Evolutionary conservation across 2,329 filamentous ascomycete species (phyloP).

Genomic region (Alternaria hordeiaustralica): DNA sequence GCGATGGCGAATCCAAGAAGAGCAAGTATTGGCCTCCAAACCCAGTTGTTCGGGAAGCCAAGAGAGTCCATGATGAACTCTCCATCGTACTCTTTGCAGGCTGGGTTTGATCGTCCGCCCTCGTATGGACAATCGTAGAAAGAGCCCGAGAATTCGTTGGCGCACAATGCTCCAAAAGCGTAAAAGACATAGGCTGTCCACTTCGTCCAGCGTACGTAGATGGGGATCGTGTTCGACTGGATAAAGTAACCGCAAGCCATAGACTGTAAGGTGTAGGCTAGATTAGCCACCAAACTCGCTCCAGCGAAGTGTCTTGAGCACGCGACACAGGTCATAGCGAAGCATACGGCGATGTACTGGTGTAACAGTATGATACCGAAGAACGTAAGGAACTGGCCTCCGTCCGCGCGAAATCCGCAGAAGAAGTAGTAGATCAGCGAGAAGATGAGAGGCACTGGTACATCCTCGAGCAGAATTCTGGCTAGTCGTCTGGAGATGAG

Average conservation of each 20-base stretch:
- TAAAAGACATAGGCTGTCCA: slow-evolving; percentile 72
- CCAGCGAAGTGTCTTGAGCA: slow-evolving; percentile 71
- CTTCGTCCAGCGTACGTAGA: slow-evolving; percentile 82
- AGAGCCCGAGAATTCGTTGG: slow-evolving; percentile 74
- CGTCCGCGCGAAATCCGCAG: slow-evolving; percentile 72
- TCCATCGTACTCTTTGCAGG: slow-evolving; percentile 73
- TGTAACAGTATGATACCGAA: slow-evolving; percentile 71
- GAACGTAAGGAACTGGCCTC: slow-evolving; percentile 73
- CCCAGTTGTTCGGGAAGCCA: slow-evolving; percentile 72
- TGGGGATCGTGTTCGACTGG: slow-evolving; percentile 72
- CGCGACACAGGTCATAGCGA: slow-evolving; percentile 72
- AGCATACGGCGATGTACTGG: slow-evolving; percentile 76
- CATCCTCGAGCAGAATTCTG: slow-evolving; percentile 71
- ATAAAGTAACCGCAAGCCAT: slow-evolving; percentile 81
- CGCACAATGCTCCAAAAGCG: slow-evolving; percentile 71
- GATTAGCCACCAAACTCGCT: slow-evolving; percentile 74
- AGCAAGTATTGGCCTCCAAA: slow-evolving; percentile 69
- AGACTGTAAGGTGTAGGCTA: slow-evolving; percentile 75
- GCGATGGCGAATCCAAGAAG: slow-evolving; percentile 67
- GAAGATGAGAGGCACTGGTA: slow-evolving; percentile 75
- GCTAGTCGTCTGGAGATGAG: slow-evolving; percentile 73
- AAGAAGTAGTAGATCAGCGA: slow-evolving; percentile 79
- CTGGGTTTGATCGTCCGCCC: slow-evolving; percentile 67
- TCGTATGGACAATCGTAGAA: slow-evolving; percentile 76
- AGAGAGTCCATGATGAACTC: slow-evolving; percentile 72